A percentile compares a stretch with the other conserved stretches of the same genome.
Evolutionary conservation across 352 stramenopile species (phyloP).

Genomic region (Globisporangium canariense): DNA sequence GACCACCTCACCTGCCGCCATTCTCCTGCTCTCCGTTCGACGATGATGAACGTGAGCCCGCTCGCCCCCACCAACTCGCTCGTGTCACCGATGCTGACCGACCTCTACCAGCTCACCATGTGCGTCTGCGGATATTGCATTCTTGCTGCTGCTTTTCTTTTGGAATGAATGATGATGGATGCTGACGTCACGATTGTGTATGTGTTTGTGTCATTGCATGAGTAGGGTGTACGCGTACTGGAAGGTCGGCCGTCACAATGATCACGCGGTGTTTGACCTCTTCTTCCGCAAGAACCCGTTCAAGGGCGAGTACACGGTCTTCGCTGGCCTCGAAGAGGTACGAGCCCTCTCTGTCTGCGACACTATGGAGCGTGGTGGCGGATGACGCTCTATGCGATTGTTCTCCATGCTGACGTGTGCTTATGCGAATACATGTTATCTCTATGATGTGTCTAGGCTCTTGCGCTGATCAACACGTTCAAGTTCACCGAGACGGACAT

Average conservation of each 20-base stretch:
- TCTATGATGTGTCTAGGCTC: slow-evolving; percentile 20
- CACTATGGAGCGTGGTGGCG: not conserved
- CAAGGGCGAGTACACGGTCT: slow-evolving; percentile 95
- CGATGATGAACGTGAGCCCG: slow-evolving; percentile 39
- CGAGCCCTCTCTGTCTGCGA: not conserved
- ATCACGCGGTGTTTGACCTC: slow-evolving; percentile 93
- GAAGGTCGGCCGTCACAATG: slow-evolving; percentile 93
- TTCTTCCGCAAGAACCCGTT: slow-evolving; percentile 99
- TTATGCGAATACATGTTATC: not conserved
- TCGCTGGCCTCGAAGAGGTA: slow-evolving; percentile 90
- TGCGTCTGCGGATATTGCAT: slow-evolving; percentile 22
- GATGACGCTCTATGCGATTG: not conserved
- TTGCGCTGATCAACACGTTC: slow-evolving; percentile 94
- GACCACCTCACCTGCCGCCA: not conserved
- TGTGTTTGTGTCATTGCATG: not conserved
- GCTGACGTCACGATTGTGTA: slow-evolving; percentile 6
- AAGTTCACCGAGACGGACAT: slow-evolving; percentile 93
- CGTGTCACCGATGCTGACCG: slow-evolving; percentile 95
- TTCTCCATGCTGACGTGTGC: not conserved
- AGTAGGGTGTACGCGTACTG: slow-evolving; percentile 98
- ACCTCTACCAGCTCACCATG: slow-evolving; percentile 98
- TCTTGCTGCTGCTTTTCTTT: too few species aligned
- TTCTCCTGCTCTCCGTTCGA: not conserved
- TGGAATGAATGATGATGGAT: slow-evolving; percentile 11
- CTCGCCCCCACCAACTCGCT: slow-evolving; percentile 91